These are phyloP conservation scores for Cymbidium sinense DNA, from an alignment of 106 monocot genomes.

Conservation along the genomic window DNA sequence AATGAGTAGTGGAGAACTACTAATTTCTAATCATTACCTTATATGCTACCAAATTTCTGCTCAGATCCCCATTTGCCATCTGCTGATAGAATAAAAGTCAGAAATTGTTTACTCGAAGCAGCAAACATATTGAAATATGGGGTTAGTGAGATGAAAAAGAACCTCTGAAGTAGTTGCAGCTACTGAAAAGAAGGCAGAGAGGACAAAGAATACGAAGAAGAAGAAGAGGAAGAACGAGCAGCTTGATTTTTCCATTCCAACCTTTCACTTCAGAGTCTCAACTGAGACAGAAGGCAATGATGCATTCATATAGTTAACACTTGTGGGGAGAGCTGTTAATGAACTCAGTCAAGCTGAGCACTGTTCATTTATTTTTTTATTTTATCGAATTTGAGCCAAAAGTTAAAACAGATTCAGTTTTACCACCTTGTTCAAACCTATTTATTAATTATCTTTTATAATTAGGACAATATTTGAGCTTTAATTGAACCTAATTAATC, in stretches of 20 bases:
- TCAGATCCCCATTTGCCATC: conserved; percentile 15
- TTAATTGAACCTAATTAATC: too few relatives aligned
- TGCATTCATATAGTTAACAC: too few relatives aligned
- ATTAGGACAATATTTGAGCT: too few relatives aligned
- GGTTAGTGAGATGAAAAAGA: conserved; percentile 3
- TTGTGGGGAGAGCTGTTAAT: too few relatives aligned
- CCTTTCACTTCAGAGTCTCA: not conserved
- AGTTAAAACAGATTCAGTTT: too few relatives aligned
- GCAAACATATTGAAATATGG: not conserved
- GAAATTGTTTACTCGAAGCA: not conserved
- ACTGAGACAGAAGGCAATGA: not conserved
- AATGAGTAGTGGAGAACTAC: too few relatives aligned
- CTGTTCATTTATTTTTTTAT: too few relatives aligned
- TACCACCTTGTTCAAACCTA: too few relatives aligned
- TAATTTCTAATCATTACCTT: conserved; percentile 1
- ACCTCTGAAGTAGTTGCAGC: conserved; percentile 19
- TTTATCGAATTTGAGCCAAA: too few relatives aligned
- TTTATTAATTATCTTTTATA: too few relatives aligned
- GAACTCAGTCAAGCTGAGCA: too few relatives aligned
- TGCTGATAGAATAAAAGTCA: not conserved
- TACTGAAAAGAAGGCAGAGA: conserved; percentile 23
- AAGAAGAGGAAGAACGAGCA: conserved; percentile 12
- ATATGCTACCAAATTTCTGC: conserved; percentile 14
- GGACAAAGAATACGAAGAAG: conserved; percentile 6
- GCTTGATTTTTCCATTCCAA: conserved; percentile 23